Base-by-base conservation (phyloP, 2,329 filamentous ascomycete genomes). In the Emydomyces testavorans region DNA sequence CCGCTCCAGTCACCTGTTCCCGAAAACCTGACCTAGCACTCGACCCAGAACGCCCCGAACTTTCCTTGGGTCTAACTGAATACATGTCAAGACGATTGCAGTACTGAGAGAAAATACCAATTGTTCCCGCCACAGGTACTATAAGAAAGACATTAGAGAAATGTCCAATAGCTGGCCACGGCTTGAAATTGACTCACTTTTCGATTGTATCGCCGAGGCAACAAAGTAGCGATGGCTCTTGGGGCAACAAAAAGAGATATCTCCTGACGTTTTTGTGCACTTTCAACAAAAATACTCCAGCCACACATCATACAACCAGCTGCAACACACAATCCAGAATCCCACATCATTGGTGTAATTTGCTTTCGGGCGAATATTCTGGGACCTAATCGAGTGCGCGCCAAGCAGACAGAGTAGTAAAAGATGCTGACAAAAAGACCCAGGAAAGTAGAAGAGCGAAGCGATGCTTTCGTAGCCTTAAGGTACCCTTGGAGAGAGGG, bases 371-470 rank as follows among this genome's bases (percentile, higher is more conserved):
- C 75, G 20, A 89, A 67, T 10, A 90, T 18, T 28, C 62, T 75
- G 0, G 87, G 87, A 0, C 86, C 86, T 5, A 92, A 52, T 24
- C 84, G 75, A 1, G 81, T 88, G 37, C 87, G 77, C 4, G 79
- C 73, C 0, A 93, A 76, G 60, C 87, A 94, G 2, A 93, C 83
- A 23, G 83, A 80, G 61, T 93, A 93, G 68, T 89, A 93, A 62
- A 90, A 92, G 8, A 88, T 68, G 1, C 78, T 71, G 54, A 93
- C 83, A 63, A 90, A 93, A 0, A 79, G 69, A 2, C 80, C 85
- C 1, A 94, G 73, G 61, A 93, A 92, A 0, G 82, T 74, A 0
- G 85, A 88, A 4, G 84, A 89, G 26, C 82, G 77, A 7, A 74
- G 65, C 1, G 84, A 79, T 1, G 81, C 81, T 11, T 71, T 56